Conservation (phyloP, 352 stramenopile species). For the Phytophthora podocarpi region DNA sequence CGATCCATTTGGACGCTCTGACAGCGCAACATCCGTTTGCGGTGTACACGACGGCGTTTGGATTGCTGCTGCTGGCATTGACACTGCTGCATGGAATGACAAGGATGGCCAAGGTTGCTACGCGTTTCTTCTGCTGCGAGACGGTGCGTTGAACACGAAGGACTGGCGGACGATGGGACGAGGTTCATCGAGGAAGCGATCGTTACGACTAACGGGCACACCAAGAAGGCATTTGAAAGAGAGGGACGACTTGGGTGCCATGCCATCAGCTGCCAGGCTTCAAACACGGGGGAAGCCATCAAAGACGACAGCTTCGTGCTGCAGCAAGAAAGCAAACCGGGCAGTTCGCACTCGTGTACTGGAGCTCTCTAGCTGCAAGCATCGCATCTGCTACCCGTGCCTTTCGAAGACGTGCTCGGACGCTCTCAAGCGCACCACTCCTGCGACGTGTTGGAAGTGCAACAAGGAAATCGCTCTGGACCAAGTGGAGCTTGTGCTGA, state of each 20-base stretch:
- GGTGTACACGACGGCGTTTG: constrained; percentile 39
- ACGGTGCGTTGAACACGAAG: constrained; percentile 16
- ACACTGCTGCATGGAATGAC: constrained; percentile 47
- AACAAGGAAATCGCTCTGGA: constrained; percentile 31
- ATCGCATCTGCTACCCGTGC: constrained; percentile 26
- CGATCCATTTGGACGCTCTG: constrained; percentile 26
- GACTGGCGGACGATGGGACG: constrained; percentile 27
- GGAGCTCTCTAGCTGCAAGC: constrained; percentile 18
- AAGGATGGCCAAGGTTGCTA: constrained; percentile 49
- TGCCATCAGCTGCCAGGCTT: constrained; percentile 20
- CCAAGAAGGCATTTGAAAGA: constrained; percentile 25
- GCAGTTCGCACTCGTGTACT: constrained; percentile 5
- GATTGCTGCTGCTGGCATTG: constrained; percentile 36
- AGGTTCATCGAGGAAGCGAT: constrained; percentile 10
- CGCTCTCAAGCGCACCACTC: background rate
- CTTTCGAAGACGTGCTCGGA: constrained; percentile 27
- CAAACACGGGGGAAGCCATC: background rate
- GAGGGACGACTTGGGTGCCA: constrained; percentile 11
- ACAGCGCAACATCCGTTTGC: constrained; percentile 30
- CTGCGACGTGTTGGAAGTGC: constrained; percentile 27
- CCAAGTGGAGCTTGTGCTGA: constrained; percentile 28
- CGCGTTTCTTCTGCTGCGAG: constrained; percentile 64
- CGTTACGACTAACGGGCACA: constrained; percentile 6
- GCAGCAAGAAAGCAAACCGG: constrained; percentile 5
- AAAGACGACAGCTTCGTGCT: constrained; percentile 18